Evolutionary conservation across 164 flowering plant species (phyloP), one percentile per base, ranked within the genome.

Genomic region (Macadamia integrifolia): DNA sequence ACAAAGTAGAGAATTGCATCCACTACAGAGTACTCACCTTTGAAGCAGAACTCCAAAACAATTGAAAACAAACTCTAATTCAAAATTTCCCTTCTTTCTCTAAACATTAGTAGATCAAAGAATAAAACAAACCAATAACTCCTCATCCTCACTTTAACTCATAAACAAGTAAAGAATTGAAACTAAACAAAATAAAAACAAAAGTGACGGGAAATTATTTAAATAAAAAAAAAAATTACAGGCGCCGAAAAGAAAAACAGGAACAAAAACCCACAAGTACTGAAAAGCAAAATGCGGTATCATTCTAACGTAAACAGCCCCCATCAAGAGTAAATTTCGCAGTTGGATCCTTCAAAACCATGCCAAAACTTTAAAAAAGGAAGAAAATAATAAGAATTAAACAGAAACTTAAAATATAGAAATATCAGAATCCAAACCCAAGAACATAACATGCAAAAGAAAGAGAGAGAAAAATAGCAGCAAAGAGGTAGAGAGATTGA

Each of bases 131-230:
- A 29, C 23, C 28, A 60, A 18, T 46, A n/a, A 60, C 43, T 57
- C 30, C 1, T 40, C 49, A 32, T 50, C 28, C 23, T 29, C 63
- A 70, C 53, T 17, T 60, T 15, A 60, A 50, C 40, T 52, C 65
- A 32, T 6, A 30, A 72, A 12, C 69, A 72, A 52, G 62, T 50
- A 72, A 65, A 64, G 56, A 58, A 67, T 35, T 13, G 42, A 67
- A 62, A 56, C 40, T 18, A 23, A 58, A 58, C 15, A 57, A 42
- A 57, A 44, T 17, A 57, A 53, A 60, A 60, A 11, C 40, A 35
- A 35, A 35, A 35, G 40, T 35, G 40, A 35, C 5, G 3, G 40
- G 40, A 35, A 35, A 35, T 35, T 35, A 35, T 2, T 23, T 35
- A 35, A 35, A 2, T 35, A 35, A 46, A 46, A 46, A 11, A 8